phyloP scores from a whole-genome alignment of 2,329 filamentous ascomycete genomes.

The Apiospora kogelbergensis region DNA sequence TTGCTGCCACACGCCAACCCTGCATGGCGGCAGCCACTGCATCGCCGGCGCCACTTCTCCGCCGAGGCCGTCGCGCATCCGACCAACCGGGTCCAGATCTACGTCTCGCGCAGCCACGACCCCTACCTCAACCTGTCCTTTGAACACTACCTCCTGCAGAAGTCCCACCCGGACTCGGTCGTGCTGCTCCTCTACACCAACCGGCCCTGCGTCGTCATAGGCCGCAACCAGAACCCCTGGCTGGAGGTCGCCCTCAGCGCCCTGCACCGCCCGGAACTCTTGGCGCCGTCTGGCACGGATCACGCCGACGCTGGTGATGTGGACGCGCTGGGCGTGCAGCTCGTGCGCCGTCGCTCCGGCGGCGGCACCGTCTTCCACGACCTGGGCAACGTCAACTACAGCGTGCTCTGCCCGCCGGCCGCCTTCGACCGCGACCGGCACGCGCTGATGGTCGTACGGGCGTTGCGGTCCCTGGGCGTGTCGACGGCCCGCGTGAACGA shows the following conservation, averaged over 20 bases:
- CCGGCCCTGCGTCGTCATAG: conserved; percentile 82
- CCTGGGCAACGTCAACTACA: conserved; percentile 89
- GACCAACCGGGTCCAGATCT: conserved; percentile 62
- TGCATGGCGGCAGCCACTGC: background rate
- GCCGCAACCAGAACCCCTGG: conserved; percentile 98
- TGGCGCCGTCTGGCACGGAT: background rate
- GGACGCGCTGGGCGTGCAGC: conserved; percentile 39
- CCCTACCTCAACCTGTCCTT: conserved; percentile 91
- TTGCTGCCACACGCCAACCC: background rate
- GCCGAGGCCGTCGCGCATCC: conserved; percentile 40
- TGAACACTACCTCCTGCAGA: conserved; percentile 84
- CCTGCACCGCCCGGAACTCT: conserved; percentile 38
- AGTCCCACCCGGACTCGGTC: conserved; percentile 68
- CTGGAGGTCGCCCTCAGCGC: conserved; percentile 76
- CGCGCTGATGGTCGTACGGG: conserved; percentile 90
- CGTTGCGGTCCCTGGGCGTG: conserved; percentile 62
- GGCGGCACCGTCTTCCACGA: conserved; percentile 96
- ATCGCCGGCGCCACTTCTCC: conserved; percentile 28
- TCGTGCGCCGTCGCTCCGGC: conserved; percentile 83
- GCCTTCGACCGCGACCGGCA: conserved; percentile 82
- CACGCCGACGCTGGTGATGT: background rate
- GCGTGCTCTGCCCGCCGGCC: conserved; percentile 78
- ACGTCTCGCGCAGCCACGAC: conserved; percentile 67
- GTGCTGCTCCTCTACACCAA: conserved; percentile 90
- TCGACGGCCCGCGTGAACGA: conserved; percentile 73